Evolutionary conservation across 2,329 filamentous ascomycete genomes (phyloP), one percentile per base, ranked within the genome.

Genomic region (Penicillium freii): DNA sequence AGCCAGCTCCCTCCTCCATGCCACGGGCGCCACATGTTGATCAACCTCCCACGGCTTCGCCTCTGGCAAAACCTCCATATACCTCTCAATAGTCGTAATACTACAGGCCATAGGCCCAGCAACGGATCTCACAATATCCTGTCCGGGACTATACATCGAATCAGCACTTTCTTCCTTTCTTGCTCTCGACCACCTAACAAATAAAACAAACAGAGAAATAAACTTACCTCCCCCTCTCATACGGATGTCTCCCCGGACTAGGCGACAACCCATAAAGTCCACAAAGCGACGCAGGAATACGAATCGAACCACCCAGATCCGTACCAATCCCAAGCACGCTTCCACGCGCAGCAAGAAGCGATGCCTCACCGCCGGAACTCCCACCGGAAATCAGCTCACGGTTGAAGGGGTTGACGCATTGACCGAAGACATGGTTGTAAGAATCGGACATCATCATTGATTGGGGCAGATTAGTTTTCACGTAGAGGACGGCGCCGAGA

Each of bases 241-340:
- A 75, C 0, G 74, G 74, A 19, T 76, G 62, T 40, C 72, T 66
- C 15, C 70, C 72, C 0, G 64, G 62, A 4, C 73, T 78, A 1
- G 78, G 75, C 42, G 73, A 74, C 29, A 80, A 62, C 0, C 80
- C 81, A 62, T 79, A 84, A 1, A 84, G 62, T 1, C 82, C 82
- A 54, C 83, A 81, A 72, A 84, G 81, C 8, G 80, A 81, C 11
- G 81, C 76, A 1, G 83, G 83, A 44, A 84, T 82, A 1, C 83
- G 76, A 52, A 84, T 80, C 23, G 76, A 80, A 33, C 82, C 82
- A 21, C 81, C 81, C 57, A 71, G 64, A 57, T 84, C 82, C 1
- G 82, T 84, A 2, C 82, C 82, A 65, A 83, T 81, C 1, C 82
- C 82, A 5, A 82, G 71, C 0, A 80, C 75, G 43, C 77, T 79